Percentiles rank a stretch among this genome's conserved stretches.
Evolutionary conservation across 129 eudicot species (phyloP).

Genomic region (Centrapalus pauciflorus): DNA sequence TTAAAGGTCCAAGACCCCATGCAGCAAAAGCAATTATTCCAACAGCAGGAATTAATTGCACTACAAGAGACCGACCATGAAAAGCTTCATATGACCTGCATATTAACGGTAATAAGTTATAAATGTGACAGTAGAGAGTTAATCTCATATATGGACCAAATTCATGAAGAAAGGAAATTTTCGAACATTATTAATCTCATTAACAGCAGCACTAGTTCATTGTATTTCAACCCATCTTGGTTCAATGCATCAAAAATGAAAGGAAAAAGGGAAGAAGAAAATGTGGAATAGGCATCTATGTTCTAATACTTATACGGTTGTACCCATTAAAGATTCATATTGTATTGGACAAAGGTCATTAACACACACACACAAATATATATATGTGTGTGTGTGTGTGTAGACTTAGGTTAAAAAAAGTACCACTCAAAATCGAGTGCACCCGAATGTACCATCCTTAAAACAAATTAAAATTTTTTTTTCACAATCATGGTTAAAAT

Average conservation of each 20-base stretch:
- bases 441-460: too few species aligned
- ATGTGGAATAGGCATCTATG: too few species aligned
- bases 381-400: too few species aligned
- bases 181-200: neutral
- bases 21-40: constrained; percentile 70
- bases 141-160: constrained; percentile 3
- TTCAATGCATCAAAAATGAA: neutral
- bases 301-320: neutral
- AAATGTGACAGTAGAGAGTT: constrained; percentile 2
- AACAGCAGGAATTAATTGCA: constrained; percentile 63
- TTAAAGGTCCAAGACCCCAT: constrained; percentile 68
- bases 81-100: constrained; percentile 56
- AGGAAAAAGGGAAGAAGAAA: neutral
- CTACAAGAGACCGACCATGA: constrained; percentile 45
- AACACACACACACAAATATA: too few species aligned
- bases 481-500: too few species aligned
- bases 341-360: neutral
- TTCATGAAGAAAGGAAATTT: neutral
- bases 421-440: too few species aligned
- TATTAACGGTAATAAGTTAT: constrained; percentile 7
- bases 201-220: neutral
- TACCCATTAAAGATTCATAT: neutral
- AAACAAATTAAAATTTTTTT: too few species aligned
- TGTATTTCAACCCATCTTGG: neutral
- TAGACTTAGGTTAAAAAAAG: too few species aligned